Base-by-base conservation (phyloP, 75 land plant species). In the Cupressus sempervirens region DNA sequence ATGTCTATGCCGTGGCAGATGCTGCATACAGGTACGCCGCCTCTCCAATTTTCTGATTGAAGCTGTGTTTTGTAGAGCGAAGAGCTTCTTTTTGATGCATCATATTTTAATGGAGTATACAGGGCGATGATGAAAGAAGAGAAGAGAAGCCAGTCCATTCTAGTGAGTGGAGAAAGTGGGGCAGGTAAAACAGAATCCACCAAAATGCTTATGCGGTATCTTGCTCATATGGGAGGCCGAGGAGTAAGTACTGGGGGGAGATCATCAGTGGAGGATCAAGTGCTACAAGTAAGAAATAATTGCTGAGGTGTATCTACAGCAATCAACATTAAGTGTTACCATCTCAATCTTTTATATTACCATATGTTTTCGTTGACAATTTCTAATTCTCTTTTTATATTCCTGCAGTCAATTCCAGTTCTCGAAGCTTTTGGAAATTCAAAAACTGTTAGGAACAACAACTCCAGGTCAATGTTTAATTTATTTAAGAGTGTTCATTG, bases 341-440 rank as follows among this genome's bases (percentile, higher is more conserved):
- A 38, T 76, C 9, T 18, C 15, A 75, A 38, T 7, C 23, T 76
- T 76, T 0, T 40, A 7, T 8, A 38, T n/a, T 76, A 41, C 11
- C 20, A 76, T 38, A 23, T 76, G 38, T 40, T 10, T 76, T 36
- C 20, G 40, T 38, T 84, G 26, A 26, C 18, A 13, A 65, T 38
- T 38, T 79, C 23, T 18, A 26, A 48, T 36, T 41, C 43, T 77
- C 11, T 10, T 48, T 45, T 45, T 45, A n/a, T 45, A 7, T 48
- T 10, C 50, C 11, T 88, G 89, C 91, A 96, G 98, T 96, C 98
- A 38, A 96, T 94, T 88, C 98, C 96, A 72, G 94, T 96, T 86
- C 92, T 96, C 7, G 98, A 96, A 91, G 98, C 98, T 58, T 96
- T 96, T 92, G 96, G 98, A 20, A 96, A 96, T 91, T 95, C 96